A percentile compares a stretch with the other conserved stretches of the same genome.
These are phyloP conservation scores for Vitis hybrid DNA, from an alignment of 177 flowering plant genomes.

Conservation along the genomic window DNA sequence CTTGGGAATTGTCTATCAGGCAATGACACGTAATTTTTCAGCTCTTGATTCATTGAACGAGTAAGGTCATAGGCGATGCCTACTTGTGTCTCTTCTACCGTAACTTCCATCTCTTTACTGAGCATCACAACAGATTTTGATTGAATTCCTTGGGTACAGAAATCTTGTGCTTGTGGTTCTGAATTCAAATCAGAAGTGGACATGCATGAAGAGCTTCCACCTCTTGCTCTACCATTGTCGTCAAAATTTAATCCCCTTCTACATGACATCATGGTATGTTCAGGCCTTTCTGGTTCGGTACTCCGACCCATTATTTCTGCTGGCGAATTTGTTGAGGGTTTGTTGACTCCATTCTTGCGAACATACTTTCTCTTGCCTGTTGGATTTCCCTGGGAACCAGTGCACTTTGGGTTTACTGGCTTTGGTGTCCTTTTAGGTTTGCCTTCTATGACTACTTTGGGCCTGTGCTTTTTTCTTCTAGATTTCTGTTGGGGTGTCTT, in stretches of 20 bases:
- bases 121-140: slow-evolving; percentile 17
- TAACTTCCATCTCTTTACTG: slow-evolving; percentile 24
- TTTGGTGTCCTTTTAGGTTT: slow-evolving; percentile 52
- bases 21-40: slow-evolving; percentile 17
- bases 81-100: slow-evolving; percentile 20
- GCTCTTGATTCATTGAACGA: slow-evolving; percentile 22
- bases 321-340: slow-evolving; percentile 24
- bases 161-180: slow-evolving; percentile 23
- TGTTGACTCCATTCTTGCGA: slow-evolving; percentile 27
- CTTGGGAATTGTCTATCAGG: slow-evolving; percentile 23
- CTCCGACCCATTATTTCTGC: slow-evolving; percentile 15
- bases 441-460: slow-evolving; percentile 71
- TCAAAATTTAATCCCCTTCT: slow-evolving; percentile 60
- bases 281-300: slow-evolving; percentile 8
- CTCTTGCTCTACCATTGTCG: slow-evolving; percentile 24
- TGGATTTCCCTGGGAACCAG: slow-evolving; percentile 25
- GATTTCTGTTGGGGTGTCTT: slow-evolving; percentile 68
- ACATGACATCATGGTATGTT: slow-evolving; percentile 35
- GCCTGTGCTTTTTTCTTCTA: slow-evolving; percentile 69
- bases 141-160: slow-evolving; percentile 4
- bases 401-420: slow-evolving; percentile 32
- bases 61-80: slow-evolving; percentile 32
- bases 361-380: slow-evolving; percentile 51
- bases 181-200: slow-evolving; percentile 13
- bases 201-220: slow-evolving; percentile 18